Evolutionary conservation across 2,329 filamentous ascomycete genomes (phyloP), one percentile per base, ranked within the genome.

Genomic region (Colletotrichum filicis): DNA sequence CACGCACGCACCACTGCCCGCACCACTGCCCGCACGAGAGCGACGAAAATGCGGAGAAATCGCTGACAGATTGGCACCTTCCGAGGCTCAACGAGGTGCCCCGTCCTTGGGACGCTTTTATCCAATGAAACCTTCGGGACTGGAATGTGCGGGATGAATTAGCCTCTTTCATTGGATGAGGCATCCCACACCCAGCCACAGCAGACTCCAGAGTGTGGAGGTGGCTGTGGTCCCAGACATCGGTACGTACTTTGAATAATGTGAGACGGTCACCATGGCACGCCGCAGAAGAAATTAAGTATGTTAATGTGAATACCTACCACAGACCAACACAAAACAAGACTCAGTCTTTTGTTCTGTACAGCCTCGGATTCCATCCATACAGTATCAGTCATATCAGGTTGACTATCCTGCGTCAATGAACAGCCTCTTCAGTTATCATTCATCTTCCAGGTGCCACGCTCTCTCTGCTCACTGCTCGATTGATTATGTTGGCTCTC

Each of bases 11-110:
- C 30, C 6, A n/a, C 24, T 46, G 52, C 24, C 32, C 32, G 53
- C 24, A 12, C 30, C 19, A 32, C 32, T 67, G 56, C 32, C 56
- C 62, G 61, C 62, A 66, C 32, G 28, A 57, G 19, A 26, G 56
- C 32, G 49, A 19, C 26, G 26, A 24, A 22, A 63, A 73, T 73
- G 70, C 66, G 70, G 70, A 73, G 70, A 72, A 72, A 66, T 42
- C 46, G 52, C 53, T 62, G 46, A 56, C 42, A 37, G 49, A 28
- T 37, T 16, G 57, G 32, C 14, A n/a, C n/a, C 19, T 16, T 22
- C 49, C 49, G 49, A 65, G 62, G 62, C 35, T 35, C 28, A 11
- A 11, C 5, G 19, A n/a, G 9, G n/a, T 19, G 14, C 53, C 53
- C 22, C n/a, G 22, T 26, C 22, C 26, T 5, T 28, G 12, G n/a